A percentile compares a stretch with the other conserved stretches of the same genome.
phyloP scores from a whole-genome alignment of 129 eudicot species.

The Ambrosia trifida region DNA sequence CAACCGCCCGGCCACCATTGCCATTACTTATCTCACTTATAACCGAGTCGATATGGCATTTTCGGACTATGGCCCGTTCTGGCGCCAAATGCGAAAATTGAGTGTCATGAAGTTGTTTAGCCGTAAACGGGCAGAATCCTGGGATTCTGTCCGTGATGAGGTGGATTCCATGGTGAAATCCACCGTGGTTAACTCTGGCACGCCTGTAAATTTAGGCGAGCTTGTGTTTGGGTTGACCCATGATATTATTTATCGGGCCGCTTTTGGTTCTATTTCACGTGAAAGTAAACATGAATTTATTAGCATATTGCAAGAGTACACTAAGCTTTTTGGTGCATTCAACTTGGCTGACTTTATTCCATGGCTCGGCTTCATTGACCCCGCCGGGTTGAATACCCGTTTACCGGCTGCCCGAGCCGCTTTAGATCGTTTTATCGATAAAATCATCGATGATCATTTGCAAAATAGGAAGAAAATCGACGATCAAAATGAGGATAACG shows the following conservation, averaged over 20 bases:
- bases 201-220: slow-evolving; percentile 62
- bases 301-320: slow-evolving; percentile 67
- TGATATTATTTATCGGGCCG: slow-evolving; percentile 71
- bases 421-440: slow-evolving; percentile 41
- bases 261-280: slow-evolving; percentile 64
- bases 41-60: slow-evolving; percentile 84
- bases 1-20: slow-evolving; percentile 58
- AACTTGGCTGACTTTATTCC: slow-evolving; percentile 81
- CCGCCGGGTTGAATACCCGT: slow-evolving; percentile 58
- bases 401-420: slow-evolving; percentile 55
- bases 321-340: slow-evolving; percentile 80
- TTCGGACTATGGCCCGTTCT: slow-evolving; percentile 88
- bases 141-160: background rate
- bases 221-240: slow-evolving; percentile 66
- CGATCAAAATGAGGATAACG: slow-evolving; percentile 30
- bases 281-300: slow-evolving; percentile 75
- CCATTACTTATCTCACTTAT: slow-evolving; percentile 45
- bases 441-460: slow-evolving; percentile 58
- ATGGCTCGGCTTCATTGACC: slow-evolving; percentile 55
- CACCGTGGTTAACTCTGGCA: slow-evolving; percentile 39
- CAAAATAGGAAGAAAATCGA: slow-evolving; percentile 33
- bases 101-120: slow-evolving; percentile 83
- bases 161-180: slow-evolving; percentile 55
- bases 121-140: slow-evolving; percentile 33
- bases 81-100: slow-evolving; percentile 86